Conservation (phyloP, 163 green algal species). For the Scenedesmus sp. region DNA sequence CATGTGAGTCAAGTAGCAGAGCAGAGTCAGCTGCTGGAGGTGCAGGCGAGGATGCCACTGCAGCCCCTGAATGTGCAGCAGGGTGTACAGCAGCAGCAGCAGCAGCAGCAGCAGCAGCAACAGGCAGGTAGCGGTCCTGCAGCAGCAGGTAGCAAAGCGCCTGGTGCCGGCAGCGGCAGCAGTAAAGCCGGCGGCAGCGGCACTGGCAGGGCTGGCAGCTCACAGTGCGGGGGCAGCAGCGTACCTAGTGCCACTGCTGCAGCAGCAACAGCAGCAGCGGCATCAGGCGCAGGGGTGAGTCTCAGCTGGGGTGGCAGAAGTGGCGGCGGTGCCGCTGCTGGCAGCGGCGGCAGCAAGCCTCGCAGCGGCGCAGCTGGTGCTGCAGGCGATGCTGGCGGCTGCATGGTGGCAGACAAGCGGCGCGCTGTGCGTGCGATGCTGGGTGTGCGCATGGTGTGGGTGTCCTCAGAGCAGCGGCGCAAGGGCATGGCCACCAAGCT, state of each 20-base stretch:
- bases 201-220: not conserved
- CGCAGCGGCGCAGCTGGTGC: constrained; percentile 10
- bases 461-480: constrained; percentile 58
- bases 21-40: not conserved
- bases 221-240: not conserved
- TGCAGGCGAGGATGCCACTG: not conserved
- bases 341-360: constrained; percentile 4
- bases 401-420: constrained; percentile 54
- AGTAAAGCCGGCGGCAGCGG: not conserved
- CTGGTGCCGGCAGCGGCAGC: not conserved
- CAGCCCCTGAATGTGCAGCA: not conserved
- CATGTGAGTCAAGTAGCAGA: not conserved
- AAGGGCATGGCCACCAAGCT: constrained; percentile 67
- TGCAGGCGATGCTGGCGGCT: not conserved
- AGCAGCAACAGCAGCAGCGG: constrained; percentile 24
- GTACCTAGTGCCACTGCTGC: not conserved
- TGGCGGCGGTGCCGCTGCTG: not conserved
- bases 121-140: not conserved
- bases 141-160: not conserved
- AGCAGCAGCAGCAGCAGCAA: too few relatives aligned
- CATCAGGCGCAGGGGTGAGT: not conserved
- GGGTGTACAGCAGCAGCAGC: constrained; percentile 6
- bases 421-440: constrained; percentile 49
- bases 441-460: constrained; percentile 76
- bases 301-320: not conserved